Percentiles rank a stretch among this genome's conserved stretches.
phyloP scores from a whole-genome alignment of 306 rosid genomes.

The Cicer judaicum region DNA sequence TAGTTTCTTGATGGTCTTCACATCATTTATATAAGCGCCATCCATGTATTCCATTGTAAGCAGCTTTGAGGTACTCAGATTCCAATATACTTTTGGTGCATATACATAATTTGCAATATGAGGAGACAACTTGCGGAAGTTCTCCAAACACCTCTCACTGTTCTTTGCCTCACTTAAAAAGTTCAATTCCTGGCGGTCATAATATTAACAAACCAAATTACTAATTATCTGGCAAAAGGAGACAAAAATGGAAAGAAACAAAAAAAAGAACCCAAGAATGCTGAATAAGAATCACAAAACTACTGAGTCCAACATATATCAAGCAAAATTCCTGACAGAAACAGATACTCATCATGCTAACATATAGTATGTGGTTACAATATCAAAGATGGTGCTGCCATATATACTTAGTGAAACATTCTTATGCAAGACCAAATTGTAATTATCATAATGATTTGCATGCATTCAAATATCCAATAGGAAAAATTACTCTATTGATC shows the following conservation, averaged over 20 bases:
- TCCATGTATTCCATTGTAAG: slow-evolving; percentile 96
- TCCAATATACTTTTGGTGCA: slow-evolving; percentile 91
- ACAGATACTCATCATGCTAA: slow-evolving; percentile 15
- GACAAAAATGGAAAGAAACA: slow-evolving; percentile 7
- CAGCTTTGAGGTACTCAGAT: slow-evolving; percentile 80
- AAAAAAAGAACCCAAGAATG: slow-evolving; percentile 32
- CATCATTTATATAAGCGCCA: slow-evolving; percentile 83
- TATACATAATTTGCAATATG: slow-evolving; percentile 81
- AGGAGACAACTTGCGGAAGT: slow-evolving; percentile 88
- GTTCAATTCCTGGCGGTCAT: slow-evolving; percentile 78
- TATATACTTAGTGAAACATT: neutral
- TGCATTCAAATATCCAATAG: slow-evolving; percentile 1
- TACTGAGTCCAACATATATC: slow-evolving; percentile 33
- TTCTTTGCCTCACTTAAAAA: slow-evolving; percentile 85
- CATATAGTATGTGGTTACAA: slow-evolving; percentile 17
- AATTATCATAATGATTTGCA: slow-evolving; percentile 11
- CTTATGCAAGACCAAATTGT: slow-evolving; percentile 22
- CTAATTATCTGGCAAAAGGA: slow-evolving; percentile 21
- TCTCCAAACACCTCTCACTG: slow-evolving; percentile 86
- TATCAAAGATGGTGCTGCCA: slow-evolving; percentile 13
- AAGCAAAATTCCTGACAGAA: slow-evolving; percentile 32
- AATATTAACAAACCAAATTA: slow-evolving; percentile 44
- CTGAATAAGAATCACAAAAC: slow-evolving; percentile 38
- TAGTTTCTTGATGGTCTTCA: slow-evolving; percentile 64
- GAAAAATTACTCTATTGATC: neutral